A percentile compares a stretch with the other conserved stretches of the same genome.
These are phyloP conservation scores for Mediolabrus comicus DNA, from an alignment of 108 stramenopile genomes.

Conservation along the genomic window DNA sequence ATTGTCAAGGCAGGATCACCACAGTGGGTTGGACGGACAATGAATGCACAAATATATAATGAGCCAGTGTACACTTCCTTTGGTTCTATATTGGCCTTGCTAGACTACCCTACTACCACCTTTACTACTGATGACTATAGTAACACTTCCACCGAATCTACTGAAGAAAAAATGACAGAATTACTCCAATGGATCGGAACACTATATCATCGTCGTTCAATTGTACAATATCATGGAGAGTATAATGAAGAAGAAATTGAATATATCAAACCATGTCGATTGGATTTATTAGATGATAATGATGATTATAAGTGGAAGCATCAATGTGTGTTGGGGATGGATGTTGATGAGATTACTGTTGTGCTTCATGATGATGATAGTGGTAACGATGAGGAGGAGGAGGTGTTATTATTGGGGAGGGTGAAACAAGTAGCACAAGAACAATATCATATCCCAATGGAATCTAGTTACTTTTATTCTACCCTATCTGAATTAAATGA, in stretches of 20 bases:
- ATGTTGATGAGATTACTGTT: neutral
- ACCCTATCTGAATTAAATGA: neutral
- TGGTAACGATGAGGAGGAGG: neutral
- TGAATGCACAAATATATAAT: neutral
- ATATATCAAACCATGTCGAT: neutral
- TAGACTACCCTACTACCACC: neutral
- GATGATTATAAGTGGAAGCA: neutral
- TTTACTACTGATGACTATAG: too few species aligned
- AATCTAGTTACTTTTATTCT: neutral
- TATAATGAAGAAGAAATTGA: neutral
- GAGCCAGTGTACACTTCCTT: neutral
- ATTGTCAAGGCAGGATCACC: neutral
- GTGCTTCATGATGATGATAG: too few species aligned
- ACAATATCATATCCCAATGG: neutral
- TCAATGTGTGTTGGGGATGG: neutral
- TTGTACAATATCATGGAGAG: neutral
- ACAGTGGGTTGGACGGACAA: neutral
- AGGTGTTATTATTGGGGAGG: neutral
- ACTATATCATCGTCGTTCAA: neutral
- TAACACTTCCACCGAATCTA: too few species aligned
- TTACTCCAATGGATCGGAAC: neutral
- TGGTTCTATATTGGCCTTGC: neutral
- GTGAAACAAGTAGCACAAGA: neutral
- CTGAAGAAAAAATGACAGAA: too few species aligned
- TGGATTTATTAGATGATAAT: slow-evolving; percentile 1